These are phyloP conservation scores for Eucalyptus erythrocorys DNA, from an alignment of 345 rosid species.

Conservation along the genomic window DNA sequence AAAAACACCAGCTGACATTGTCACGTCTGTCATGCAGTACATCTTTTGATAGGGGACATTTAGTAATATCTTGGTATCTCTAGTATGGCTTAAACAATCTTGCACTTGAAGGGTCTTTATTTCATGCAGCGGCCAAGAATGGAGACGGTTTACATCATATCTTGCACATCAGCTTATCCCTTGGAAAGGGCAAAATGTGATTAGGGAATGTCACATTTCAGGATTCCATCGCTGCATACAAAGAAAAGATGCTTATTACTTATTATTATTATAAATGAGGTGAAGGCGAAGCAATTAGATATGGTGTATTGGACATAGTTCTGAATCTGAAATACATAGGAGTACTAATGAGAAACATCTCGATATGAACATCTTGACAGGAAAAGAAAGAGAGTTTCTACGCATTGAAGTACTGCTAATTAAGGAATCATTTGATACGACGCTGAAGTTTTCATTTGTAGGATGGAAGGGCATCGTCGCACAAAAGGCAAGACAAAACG, in stretches of 20 bases:
- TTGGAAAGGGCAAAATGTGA: background rate
- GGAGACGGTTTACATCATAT: background rate
- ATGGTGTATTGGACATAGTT: background rate
- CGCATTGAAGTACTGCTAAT: background rate
- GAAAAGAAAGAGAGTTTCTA: background rate
- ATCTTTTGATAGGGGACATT: background rate
- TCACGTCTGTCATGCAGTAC: background rate
- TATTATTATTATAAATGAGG: background rate
- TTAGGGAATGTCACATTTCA: background rate
- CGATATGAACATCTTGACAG: background rate
- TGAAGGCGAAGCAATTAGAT: background rate
- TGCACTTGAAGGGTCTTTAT: background rate
- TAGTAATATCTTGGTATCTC: background rate
- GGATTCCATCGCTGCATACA: background rate
- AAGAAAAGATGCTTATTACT: background rate
- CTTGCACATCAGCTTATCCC: background rate
- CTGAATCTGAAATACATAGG: background rate
- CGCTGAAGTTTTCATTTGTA: background rate
- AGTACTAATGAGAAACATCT: background rate
- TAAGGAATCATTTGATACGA: background rate
- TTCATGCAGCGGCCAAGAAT: background rate
- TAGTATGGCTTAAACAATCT: background rate
- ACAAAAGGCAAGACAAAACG: background rate
- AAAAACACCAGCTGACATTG: background rate
- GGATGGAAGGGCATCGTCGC: background rate